phyloP scores from a whole-genome alignment of 2,329 filamentous ascomycete species.

The Diaporthe caulivora region DNA sequence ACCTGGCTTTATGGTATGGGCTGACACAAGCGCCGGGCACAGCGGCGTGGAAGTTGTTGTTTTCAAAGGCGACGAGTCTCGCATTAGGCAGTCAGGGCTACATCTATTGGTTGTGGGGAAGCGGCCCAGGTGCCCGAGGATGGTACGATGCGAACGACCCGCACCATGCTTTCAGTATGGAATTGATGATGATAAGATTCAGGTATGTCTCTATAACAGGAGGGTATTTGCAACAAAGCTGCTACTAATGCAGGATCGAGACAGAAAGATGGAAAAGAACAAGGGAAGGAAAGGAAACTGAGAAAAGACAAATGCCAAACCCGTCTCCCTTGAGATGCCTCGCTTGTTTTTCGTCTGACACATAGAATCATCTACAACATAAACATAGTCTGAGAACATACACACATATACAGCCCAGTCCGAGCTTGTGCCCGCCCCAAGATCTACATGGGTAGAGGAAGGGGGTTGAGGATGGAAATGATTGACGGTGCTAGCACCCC shows the following conservation, averaged over 20 bases:
- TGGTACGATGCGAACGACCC: not conserved
- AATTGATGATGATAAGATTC: not conserved
- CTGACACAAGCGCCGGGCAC: no score
- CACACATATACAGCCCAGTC: not conserved
- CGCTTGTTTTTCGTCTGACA: not conserved
- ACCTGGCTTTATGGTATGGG: no score
- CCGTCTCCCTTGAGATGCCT: not conserved
- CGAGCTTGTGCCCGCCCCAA: not conserved
- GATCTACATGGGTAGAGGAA: not conserved
- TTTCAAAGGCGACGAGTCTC: no score
- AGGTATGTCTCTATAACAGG: slow-evolving; percentile 34
- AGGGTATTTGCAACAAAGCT: slow-evolving; percentile 37
- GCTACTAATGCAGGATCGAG: slow-evolving; percentile 25
- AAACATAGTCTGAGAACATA: not conserved
- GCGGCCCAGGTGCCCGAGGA: not conserved
- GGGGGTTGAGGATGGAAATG: not conserved
- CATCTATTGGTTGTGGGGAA: not conserved
- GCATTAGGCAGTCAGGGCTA: no score
- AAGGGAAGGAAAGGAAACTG: not conserved
- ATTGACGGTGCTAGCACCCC: not conserved
- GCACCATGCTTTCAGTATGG: not conserved
- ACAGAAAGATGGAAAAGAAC: not conserved
- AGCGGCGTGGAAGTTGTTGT: no score
- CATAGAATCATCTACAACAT: slow-evolving; percentile 22
- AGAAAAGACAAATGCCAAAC: not conserved